These are phyloP conservation scores for Sanchytrium tribonematis DNA, from an alignment of 371 early-diverging fungal species.

Conservation along the genomic window DNA sequence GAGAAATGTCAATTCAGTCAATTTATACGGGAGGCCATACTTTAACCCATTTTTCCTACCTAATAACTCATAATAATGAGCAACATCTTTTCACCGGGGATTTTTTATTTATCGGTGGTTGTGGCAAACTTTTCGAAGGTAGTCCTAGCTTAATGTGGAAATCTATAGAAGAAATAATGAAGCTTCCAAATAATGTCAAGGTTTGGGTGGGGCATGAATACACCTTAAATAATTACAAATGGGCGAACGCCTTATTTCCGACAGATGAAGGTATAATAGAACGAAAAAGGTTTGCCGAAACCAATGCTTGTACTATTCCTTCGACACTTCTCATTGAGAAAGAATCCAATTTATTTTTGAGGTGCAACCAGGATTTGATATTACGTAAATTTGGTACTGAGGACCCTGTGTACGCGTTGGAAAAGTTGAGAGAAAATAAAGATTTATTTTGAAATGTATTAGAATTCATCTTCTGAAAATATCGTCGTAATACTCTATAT, in stretches of 20 bases:
- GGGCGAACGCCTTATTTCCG: not conserved
- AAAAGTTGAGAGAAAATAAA: not conserved
- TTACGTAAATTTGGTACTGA: not conserved
- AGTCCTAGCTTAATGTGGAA: not conserved
- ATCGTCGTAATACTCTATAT: too few relatives aligned
- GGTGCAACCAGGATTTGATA: not conserved
- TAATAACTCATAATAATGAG: not conserved
- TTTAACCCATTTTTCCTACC: not conserved
- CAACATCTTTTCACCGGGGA: not conserved
- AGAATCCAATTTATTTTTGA: not conserved
- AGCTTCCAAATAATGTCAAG: not conserved
- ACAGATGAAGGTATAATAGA: not conserved
- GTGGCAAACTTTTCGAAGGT: not conserved
- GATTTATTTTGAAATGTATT: not conserved
- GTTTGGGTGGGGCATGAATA: not conserved
- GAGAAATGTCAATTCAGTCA: not conserved
- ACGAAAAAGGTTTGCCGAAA: not conserved
- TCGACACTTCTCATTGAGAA: not conserved
- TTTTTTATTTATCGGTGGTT: not conserved
- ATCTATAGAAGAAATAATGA: not conserved
- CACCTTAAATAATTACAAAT: not conserved
- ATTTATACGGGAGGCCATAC: not conserved
- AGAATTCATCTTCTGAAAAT: too few relatives aligned
- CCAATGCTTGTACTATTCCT: not conserved
- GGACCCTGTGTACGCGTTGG: not conserved